phyloP scores from a whole-genome alignment of 148 eudicot genomes.

The Rhododendron williamsianum region DNA sequence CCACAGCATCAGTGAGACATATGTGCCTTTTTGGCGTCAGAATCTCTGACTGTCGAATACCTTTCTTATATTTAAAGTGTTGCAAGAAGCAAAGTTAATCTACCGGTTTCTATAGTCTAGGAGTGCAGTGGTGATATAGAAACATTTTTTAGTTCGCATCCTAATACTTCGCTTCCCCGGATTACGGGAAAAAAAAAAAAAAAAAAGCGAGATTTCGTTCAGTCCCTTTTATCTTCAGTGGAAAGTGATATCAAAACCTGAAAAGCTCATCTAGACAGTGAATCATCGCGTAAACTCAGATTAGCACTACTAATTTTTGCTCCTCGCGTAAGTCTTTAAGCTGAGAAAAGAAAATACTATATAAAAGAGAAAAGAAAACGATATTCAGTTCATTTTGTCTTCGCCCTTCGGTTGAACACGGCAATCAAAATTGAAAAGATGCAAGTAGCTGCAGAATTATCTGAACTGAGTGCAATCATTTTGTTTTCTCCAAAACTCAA shows the following conservation, averaged over 20 bases:
- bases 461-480: background rate
- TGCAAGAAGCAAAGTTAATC: background rate
- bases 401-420: background rate
- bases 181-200: background rate
- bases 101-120: background rate
- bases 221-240: background rate
- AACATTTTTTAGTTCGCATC: background rate
- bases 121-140: background rate
- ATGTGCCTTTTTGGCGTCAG: background rate
- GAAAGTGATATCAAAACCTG: background rate
- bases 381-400: background rate
- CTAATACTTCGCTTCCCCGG: background rate
- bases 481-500: background rate
- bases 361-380: background rate
- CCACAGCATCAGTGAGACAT: background rate
- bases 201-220: background rate
- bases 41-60: background rate
- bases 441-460: background rate
- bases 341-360: background rate
- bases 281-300: background rate
- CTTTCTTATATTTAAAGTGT: background rate
- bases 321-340: background rate
- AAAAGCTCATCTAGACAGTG: background rate
- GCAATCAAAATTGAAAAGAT: background rate
- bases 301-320: background rate